phyloP scores from a whole-genome alignment of 495 filamentous ascomycete species.

The Xylaria nigripes region DNA sequence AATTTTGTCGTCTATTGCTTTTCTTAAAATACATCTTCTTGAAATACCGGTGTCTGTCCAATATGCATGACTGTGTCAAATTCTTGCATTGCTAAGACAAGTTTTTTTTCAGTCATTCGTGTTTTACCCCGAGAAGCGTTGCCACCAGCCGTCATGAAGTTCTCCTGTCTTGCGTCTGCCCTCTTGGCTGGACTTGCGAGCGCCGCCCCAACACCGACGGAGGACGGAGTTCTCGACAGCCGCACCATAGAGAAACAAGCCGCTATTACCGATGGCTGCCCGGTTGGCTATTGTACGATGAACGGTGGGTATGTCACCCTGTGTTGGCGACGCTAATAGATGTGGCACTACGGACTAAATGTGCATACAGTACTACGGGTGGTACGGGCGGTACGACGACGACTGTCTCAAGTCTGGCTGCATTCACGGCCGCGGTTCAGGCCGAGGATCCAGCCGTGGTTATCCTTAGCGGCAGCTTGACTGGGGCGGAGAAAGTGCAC shows the following conservation, averaged over 20 bases:
- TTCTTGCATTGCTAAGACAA: neutral
- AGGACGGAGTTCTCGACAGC: neutral
- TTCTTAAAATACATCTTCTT: neutral
- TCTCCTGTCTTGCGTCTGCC: conserved; percentile 9
- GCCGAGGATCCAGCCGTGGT: conserved; percentile 39
- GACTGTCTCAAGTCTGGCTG: conserved; percentile 44
- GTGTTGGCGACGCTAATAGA: no score
- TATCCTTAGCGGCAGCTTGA: conserved; percentile 38
- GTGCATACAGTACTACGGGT: conserved; percentile 42
- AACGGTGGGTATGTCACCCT: conserved; percentile 14
- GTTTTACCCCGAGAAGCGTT: neutral
- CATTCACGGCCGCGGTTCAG: conserved; percentile 35
- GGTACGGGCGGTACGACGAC: conserved; percentile 45
- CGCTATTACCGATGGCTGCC: conserved; percentile 24
- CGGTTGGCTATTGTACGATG: conserved; percentile 29
- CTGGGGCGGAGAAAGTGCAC: conserved; percentile 32
- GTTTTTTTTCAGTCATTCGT: neutral
- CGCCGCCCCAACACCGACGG: neutral
- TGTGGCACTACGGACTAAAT: neutral
- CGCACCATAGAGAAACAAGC: conserved; percentile 20
- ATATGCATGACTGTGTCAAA: neutral
- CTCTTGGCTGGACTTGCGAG: neutral
- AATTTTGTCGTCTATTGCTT: neutral
- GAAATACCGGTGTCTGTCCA: neutral
- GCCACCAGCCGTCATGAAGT: conserved; percentile 15